These are phyloP conservation scores for Solanum hybrid DNA, from an alignment of 305 asterid genomes.

Conservation along the genomic window DNA sequence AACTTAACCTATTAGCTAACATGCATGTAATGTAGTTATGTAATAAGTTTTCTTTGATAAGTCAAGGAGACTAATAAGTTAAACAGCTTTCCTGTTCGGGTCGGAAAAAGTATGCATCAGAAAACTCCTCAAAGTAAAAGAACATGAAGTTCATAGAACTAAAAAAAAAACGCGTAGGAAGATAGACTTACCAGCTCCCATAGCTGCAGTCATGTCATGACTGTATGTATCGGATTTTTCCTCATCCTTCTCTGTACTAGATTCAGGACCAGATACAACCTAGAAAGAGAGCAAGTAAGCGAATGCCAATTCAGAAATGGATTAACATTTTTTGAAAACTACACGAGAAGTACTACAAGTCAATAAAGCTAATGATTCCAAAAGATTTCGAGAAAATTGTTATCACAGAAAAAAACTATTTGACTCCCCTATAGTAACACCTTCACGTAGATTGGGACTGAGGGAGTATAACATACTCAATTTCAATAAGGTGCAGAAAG, in stretches of 20 bases:
- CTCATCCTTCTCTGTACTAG: constrained; percentile 36
- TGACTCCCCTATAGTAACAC: background rate
- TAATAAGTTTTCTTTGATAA: background rate
- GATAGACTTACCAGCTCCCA: constrained; percentile 78
- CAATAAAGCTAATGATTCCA: background rate
- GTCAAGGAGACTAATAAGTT: background rate
- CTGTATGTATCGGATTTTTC: constrained; percentile 78
- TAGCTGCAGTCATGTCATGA: constrained; percentile 90
- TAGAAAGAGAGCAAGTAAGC: constrained; percentile 12
- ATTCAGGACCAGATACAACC: constrained; percentile 68
- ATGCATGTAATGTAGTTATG: background rate
- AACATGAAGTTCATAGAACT: background rate
- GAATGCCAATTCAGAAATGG: background rate
- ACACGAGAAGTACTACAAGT: background rate
- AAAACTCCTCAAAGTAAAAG: background rate
- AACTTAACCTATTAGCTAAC: background rate
- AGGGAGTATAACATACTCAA: background rate
- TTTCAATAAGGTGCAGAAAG: background rate
- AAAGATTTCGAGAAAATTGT: background rate
- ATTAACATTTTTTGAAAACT: background rate
- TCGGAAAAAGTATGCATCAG: background rate
- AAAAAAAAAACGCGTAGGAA: background rate
- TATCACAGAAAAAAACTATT: background rate
- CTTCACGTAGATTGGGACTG: background rate
- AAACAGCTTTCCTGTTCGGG: background rate